These are phyloP conservation scores for Aspergillus sojae DNA, from an alignment of 2,329 filamentous ascomycete species.

Conservation along the genomic window DNA sequence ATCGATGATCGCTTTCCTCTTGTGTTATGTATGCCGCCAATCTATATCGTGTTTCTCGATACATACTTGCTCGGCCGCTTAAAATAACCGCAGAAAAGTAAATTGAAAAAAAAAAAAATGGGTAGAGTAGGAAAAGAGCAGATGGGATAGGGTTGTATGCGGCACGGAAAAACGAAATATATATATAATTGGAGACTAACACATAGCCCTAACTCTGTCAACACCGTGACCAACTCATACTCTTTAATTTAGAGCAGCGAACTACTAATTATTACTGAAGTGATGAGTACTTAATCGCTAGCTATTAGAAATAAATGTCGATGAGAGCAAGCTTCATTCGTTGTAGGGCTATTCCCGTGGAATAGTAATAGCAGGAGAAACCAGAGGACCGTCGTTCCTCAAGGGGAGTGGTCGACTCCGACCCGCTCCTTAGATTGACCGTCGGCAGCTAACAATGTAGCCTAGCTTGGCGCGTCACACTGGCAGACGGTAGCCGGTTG, in stretches of 20 bases:
- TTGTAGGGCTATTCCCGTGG: neutral
- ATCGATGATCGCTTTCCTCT: neutral
- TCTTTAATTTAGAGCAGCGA: too few relatives aligned
- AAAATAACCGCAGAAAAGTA: neutral
- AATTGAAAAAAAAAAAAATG: neutral
- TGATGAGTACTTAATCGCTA: neutral
- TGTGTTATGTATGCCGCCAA: neutral
- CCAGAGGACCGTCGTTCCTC: neutral
- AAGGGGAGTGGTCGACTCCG: neutral
- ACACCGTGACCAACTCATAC: neutral
- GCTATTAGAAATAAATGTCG: neutral
- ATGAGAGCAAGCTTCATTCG: neutral
- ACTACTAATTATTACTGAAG: too few relatives aligned
- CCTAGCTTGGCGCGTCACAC: conserved; percentile 8
- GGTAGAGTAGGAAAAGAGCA: neutral
- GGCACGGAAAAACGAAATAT: neutral
- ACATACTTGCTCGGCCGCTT: neutral
- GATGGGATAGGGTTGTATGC: neutral
- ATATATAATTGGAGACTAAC: neutral
- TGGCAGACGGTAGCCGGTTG: neutral
- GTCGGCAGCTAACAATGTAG: conserved; percentile 2
- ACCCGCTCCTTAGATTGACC: conserved; percentile 2
- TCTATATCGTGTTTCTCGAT: neutral
- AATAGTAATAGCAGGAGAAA: neutral
- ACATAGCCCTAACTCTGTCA: neutral